Conservation (phyloP, 2,329 filamentous ascomycete species). For the Trichoderma brevicompactum region DNA sequence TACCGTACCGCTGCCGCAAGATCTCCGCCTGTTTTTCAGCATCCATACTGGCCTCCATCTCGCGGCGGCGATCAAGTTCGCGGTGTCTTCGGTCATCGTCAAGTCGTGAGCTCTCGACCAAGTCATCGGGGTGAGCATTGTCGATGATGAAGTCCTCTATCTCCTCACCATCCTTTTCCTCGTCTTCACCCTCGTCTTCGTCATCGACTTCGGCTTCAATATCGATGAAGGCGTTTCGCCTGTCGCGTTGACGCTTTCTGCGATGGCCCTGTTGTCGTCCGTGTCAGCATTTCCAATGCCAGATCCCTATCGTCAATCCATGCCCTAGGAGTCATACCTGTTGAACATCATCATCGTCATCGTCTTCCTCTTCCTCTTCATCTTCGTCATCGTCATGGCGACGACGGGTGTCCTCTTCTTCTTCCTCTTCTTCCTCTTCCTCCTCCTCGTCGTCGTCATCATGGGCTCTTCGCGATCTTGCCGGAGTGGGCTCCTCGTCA, state of each 20-base stretch:
- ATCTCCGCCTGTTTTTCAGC: conserved; percentile 91
- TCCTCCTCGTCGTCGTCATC: conserved; percentile 48
- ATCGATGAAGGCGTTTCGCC: conserved; percentile 89
- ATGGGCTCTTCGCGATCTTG: conserved; percentile 33
- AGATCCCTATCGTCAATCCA: background rate
- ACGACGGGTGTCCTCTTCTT: conserved; percentile 40
- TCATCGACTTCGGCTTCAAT: conserved; percentile 98
- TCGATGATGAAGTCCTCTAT: conserved; percentile 85
- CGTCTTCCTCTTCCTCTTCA: conserved; percentile 52
- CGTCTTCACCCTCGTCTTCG: conserved; percentile 84
- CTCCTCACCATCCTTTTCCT: conserved; percentile 85
- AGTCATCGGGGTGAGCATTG: conserved; percentile 88
- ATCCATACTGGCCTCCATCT: conserved; percentile 85
- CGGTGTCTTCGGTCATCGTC: conserved; percentile 91
- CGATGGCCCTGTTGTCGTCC: conserved; percentile 60
- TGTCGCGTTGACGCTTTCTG: conserved; percentile 78
- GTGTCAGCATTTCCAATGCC: conserved; percentile 33
- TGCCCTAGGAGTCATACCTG: conserved; percentile 48
- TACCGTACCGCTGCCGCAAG: conserved; percentile 85
- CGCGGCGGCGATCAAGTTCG: conserved; percentile 89
- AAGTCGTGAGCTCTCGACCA: conserved; percentile 77
- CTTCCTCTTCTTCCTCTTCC: conserved; percentile 46
- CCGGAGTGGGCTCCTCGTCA: conserved; percentile 34
- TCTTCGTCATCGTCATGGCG: conserved; percentile 40
- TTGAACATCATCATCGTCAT: conserved; percentile 70